Conservation (phyloP, 163 green algal species). For the Scenedesmus sp. region DNA sequence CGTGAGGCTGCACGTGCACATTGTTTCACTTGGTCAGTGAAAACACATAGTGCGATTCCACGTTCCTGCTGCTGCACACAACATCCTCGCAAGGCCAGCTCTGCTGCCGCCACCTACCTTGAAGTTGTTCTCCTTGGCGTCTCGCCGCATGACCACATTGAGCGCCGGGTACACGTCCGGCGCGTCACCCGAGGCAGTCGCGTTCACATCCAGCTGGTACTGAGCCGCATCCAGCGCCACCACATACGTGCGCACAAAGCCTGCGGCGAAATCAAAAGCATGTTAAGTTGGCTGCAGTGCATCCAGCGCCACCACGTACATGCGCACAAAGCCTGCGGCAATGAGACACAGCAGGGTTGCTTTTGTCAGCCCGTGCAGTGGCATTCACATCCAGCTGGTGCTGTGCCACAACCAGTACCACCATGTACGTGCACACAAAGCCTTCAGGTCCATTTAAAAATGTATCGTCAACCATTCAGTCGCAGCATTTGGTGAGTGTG, state of each 20-base stretch:
- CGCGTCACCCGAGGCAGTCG: conserved; percentile 42
- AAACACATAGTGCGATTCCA: too few species aligned
- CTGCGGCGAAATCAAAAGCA: neutral
- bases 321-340: neutral
- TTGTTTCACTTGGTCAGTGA: too few species aligned
- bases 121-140: conserved; percentile 98
- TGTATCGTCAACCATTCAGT: too few species aligned
- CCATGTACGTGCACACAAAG: conserved; percentile 77
- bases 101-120: conserved; percentile 62
- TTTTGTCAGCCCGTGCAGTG: conserved; percentile 23
- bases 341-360: too few species aligned
- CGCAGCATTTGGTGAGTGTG: too few species aligned
- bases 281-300: too few species aligned
- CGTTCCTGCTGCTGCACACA: too few species aligned
- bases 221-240: conserved; percentile 94
- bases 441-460: neutral
- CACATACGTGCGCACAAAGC: conserved; percentile 77
- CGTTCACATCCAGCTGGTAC: conserved; percentile 95
- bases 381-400: conserved; percentile 95
- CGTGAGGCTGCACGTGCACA: too few species aligned
- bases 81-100: neutral
- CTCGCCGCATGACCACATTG: conserved; percentile 88
- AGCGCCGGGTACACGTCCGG: conserved; percentile 90
- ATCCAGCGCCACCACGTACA: too few species aligned
- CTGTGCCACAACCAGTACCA: conserved; percentile 94